Conservation (phyloP, 2,329 filamentous ascomycete species). For the Claviceps fusiformis region DNA sequence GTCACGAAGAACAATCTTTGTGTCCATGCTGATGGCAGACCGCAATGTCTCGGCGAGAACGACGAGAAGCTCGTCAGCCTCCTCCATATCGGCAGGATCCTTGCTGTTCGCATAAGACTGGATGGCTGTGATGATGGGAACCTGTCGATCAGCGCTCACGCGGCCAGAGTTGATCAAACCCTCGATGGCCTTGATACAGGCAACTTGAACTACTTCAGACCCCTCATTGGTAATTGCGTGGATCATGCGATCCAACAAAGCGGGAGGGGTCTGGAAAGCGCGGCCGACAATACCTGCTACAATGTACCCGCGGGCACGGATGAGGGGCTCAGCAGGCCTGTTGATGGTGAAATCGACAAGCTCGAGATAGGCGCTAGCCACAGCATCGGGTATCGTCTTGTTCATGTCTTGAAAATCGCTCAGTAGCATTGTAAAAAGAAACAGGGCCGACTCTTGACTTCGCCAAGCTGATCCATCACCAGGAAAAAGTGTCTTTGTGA, state of each 20-base stretch:
- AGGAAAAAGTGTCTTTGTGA: constrained; percentile 62
- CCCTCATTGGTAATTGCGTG: constrained; percentile 61
- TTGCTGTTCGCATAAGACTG: constrained; percentile 65
- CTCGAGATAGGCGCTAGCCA: constrained; percentile 62
- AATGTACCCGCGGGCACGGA: constrained; percentile 77
- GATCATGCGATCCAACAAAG: constrained; percentile 59
- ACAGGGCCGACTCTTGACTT: constrained; percentile 67
- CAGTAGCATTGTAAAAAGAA: constrained; percentile 70
- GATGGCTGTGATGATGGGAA: constrained; percentile 46
- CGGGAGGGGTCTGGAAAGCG: constrained; percentile 48
- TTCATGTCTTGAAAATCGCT: constrained; percentile 71
- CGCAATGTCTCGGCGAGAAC: constrained; percentile 78
- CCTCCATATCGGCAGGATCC: constrained; percentile 70
- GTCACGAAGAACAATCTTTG: constrained; percentile 56
- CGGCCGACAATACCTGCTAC: constrained; percentile 69
- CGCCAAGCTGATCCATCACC: constrained; percentile 38
- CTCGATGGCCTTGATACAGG: constrained; percentile 79
- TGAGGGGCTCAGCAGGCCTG: constrained; percentile 55
- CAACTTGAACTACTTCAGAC: constrained; percentile 81
- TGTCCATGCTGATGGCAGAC: constrained; percentile 69
- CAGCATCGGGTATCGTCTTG: constrained; percentile 53
- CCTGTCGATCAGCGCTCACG: constrained; percentile 43
- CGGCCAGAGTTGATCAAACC: constrained; percentile 42
- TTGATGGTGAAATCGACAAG: constrained; percentile 68
- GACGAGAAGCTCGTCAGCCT: constrained; percentile 84